phyloP scores from a whole-genome alignment of 768 basidiomycete genomes.

The Mycena sanguinolenta region DNA sequence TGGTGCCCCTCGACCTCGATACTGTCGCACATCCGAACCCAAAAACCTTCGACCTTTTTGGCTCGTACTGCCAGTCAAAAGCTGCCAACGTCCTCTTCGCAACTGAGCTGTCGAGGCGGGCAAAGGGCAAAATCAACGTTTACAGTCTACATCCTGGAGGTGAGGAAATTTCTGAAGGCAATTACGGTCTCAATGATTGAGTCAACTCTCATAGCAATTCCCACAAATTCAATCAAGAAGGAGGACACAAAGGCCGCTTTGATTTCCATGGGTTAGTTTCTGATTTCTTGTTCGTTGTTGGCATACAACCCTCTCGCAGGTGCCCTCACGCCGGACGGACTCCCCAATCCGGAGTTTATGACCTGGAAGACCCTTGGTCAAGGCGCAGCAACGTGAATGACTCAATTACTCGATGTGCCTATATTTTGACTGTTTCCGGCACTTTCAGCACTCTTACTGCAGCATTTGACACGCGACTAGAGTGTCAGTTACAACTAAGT shows the following conservation, averaged over 20 bases:
- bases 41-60: not conserved
- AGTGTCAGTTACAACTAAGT: too few species aligned
- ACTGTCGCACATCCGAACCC: not conserved
- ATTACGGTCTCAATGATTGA: not conserved
- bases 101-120: not conserved
- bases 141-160: conserved; percentile 1
- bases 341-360: not conserved
- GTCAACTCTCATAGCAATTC: not conserved
- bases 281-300: not conserved
- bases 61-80: not conserved
- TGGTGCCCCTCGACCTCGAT: not conserved
- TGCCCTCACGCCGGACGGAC: not conserved
- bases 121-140: not conserved
- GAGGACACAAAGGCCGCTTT: not conserved
- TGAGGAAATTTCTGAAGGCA: too few species aligned
- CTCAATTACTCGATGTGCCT: not conserved
- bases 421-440: too few species aligned
- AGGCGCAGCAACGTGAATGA: not conserved
- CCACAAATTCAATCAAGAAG: not conserved
- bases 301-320: not conserved
- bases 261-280: not conserved
- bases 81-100: not conserved
- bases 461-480: too few species aligned
- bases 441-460: too few species aligned
- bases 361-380: not conserved